Evolutionary conservation across 208 protist genomes (phyloP), one percentile per base, ranked within the genome.

Genomic region (Crithidia mellificae): DNA sequence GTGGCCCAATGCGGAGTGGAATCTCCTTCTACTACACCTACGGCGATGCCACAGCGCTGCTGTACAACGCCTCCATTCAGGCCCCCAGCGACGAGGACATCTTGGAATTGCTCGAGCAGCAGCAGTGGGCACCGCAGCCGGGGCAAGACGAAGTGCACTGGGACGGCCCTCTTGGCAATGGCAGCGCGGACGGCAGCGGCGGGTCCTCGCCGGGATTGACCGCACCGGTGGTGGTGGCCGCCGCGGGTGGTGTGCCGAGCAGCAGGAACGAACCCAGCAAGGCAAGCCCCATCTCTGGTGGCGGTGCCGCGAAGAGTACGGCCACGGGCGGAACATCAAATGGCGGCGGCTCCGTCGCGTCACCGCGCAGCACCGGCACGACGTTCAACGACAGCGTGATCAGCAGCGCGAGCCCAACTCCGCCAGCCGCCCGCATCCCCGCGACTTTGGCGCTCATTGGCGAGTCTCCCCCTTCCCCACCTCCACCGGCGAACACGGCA

Each of bases 21-120:
- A 74, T 83, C 29, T 69, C 67, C 1, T 83, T 77, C 66, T 89
- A 85, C 62, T 89, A 90, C 73, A 74, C 72, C 57, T 87, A 77
- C 72, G 81, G 68, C 66, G 72, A 90, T 63, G 70, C 78, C 38
- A 76, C 72, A 20, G 81, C 78, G 20, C 58, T 75, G 36, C 68
- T 90, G 38, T 90, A 77, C 76, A 85, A 90, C 64, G 75, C 78
- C 5, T 83, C 74, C 15, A 75, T 90, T 29, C 77, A 71, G 27
- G 75, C 59, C 12, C 56, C 61, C 50, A 57, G 58, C 44, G 84
- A 90, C 47, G 56, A 72, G 41, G 80, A 85, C 56, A 67, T 65
- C 22, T 74, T 80, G 61, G 69, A 79, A 49, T 29, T 70, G 43
- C 62, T 77, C 29, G 64, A 64, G 52, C 62, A 75, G 36, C 62